A percentile compares a stretch with the other conserved stretches of the same genome.
phyloP scores from a whole-genome alignment of 306 rosid genomes.

The Prunus padus region DNA sequence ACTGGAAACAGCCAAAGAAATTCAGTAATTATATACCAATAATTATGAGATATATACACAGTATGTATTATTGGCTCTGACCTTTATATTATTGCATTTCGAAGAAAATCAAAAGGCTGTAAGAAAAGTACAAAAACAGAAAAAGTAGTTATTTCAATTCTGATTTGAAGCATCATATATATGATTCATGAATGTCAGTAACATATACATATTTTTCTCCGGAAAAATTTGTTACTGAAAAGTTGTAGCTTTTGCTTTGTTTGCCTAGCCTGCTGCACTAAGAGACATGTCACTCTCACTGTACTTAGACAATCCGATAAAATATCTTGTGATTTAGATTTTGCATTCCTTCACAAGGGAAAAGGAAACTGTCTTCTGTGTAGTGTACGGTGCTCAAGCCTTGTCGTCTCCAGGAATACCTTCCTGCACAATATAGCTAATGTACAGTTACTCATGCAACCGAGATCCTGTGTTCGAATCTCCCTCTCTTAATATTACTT shows the following conservation, averaged over 20 bases:
- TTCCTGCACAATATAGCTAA: too few species aligned
- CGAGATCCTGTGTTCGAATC: too few species aligned
- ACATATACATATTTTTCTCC: neutral
- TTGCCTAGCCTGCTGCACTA: neutral
- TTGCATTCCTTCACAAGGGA: neutral
- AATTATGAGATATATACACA: neutral
- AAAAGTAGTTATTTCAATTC: neutral
- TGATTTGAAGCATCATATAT: conserved; percentile 11
- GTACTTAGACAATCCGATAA: neutral
- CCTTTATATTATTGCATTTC: neutral
- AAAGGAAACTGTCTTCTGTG: neutral
- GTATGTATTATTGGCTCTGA: neutral
- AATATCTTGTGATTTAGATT: conserved; percentile 15
- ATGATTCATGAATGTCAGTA: neutral
- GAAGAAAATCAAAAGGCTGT: too few species aligned
- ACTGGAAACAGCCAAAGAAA: neutral
- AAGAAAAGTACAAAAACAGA: neutral
- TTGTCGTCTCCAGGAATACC: neutral
- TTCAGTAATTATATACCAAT: neutral
- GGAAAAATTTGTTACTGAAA: conserved; percentile 1
- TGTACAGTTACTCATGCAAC: too few species aligned
- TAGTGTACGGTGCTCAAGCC: neutral
- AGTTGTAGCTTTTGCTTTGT: neutral
- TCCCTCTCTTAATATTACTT: too few species aligned
- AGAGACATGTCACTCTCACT: conserved; percentile 25